Evolutionary conservation across 345 rosid genomes (phyloP).

Genomic region (Gynandropsis gynandra): DNA sequence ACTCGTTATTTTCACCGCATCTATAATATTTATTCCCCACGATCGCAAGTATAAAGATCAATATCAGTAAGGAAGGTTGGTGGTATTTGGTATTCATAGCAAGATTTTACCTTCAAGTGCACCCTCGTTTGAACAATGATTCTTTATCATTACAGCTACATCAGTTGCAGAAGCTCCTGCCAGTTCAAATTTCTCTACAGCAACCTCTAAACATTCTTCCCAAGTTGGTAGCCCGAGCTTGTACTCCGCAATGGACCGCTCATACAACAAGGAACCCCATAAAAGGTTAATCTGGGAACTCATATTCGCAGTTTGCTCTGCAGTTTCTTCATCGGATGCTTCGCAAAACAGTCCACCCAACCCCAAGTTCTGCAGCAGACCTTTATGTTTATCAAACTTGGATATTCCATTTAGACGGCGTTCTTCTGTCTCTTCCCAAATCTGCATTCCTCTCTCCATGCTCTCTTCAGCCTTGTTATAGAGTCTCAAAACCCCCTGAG

Average conservation of each 20-base stretch:
- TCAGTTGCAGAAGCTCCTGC: slow-evolving; percentile 98
- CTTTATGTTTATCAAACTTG: slow-evolving; percentile 56
- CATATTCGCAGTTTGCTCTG: slow-evolving; percentile 77
- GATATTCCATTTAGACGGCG: slow-evolving; percentile 82
- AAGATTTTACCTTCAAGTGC: slow-evolving; percentile 69
- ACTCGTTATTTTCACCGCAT: slow-evolving; percentile 13
- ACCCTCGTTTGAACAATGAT: slow-evolving; percentile 80
- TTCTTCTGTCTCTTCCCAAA: slow-evolving; percentile 97
- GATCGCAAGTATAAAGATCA: background rate
- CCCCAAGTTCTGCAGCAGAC: slow-evolving; percentile 56
- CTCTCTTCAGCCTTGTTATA: slow-evolving; percentile 97
- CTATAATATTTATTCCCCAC: slow-evolving; percentile 11
- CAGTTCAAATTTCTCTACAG: slow-evolving; percentile 95
- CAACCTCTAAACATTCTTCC: slow-evolving; percentile 98
- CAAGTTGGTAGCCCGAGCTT: slow-evolving; percentile 84
- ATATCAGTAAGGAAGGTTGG: background rate
- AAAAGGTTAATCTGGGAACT: slow-evolving; percentile 83
- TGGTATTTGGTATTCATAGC: background rate
- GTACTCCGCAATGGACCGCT: slow-evolving; percentile 90
- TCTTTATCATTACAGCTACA: slow-evolving; percentile 96
- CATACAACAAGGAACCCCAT: slow-evolving; percentile 93
- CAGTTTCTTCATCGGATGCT: slow-evolving; percentile 58
- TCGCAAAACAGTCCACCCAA: slow-evolving; percentile 58
- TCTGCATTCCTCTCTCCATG: slow-evolving; percentile 95
- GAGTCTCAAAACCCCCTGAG: slow-evolving; percentile 71